These are phyloP conservation scores for Pneumocystis murina DNA, from an alignment of 1,139 yeast genomes.

Conservation along the genomic window DNA sequence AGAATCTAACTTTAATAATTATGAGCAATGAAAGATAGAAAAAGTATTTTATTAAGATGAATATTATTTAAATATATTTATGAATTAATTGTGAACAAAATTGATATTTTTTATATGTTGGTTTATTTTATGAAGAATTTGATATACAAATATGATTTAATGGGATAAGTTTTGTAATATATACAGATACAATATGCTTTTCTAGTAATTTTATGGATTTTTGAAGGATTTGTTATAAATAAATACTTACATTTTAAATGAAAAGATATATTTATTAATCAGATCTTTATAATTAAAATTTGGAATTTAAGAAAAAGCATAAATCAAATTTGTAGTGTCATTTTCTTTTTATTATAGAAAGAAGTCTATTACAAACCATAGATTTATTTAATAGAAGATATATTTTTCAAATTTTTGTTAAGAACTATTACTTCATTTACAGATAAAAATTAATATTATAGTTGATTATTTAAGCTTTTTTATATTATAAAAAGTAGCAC, in stretches of 20 bases:
- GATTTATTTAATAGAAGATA: not conserved
- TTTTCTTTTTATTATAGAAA: conserved; percentile 5
- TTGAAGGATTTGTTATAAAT: not conserved
- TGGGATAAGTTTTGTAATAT: not conserved
- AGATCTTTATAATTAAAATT: not conserved
- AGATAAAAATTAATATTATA: not conserved
- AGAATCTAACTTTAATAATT: too few species aligned
- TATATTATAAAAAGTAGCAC: not conserved
- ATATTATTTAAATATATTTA: too few species aligned
- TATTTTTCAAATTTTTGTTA: not conserved
- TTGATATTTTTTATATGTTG: not conserved
- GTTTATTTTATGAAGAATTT: not conserved
- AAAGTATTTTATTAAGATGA: too few species aligned
- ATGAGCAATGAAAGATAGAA: too few species aligned
- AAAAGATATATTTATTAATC: not conserved
- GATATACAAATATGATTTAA: not conserved
- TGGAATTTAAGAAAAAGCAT: not conserved
- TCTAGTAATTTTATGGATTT: not conserved
- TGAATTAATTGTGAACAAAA: too few species aligned
- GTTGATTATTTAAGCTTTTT: not conserved
- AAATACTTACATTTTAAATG: not conserved
- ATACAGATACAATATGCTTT: not conserved
- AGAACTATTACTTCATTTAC: conserved; percentile 2
- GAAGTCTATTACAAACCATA: conserved; percentile 4
- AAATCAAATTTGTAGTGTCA: conserved; percentile 2